Conservation (phyloP, 768 basidiomycete genomes). For the Leccinum variicolor region DNA sequence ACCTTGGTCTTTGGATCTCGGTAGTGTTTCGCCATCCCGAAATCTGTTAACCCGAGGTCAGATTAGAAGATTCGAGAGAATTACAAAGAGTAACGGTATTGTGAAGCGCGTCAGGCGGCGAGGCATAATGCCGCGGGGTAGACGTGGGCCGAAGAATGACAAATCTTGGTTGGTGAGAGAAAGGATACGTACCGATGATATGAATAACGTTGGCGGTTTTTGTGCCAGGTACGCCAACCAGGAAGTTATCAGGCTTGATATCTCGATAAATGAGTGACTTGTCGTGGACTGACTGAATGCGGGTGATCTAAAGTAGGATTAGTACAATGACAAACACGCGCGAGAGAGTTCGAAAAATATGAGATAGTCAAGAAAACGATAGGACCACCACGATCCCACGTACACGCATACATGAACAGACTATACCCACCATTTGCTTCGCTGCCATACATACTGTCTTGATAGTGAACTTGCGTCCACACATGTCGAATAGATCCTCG, state of each 20-base stretch:
- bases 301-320: slow-evolving; percentile 66
- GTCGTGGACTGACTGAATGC: slow-evolving; percentile 96
- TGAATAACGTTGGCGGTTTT: slow-evolving; percentile 87
- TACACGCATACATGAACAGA: slow-evolving; percentile 3
- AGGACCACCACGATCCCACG: not conserved
- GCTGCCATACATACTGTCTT: slow-evolving; percentile 99
- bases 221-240: slow-evolving; percentile 90
- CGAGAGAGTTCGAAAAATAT: slow-evolving; percentile 1
- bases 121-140: slow-evolving; percentile 1
- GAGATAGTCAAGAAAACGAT: slow-evolving; percentile 1
- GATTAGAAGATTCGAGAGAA: slow-evolving; percentile 4
- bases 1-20: slow-evolving; percentile 96
- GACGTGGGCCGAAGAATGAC: slow-evolving; percentile 3
- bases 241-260: slow-evolving; percentile 99
- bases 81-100: not conserved
- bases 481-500: slow-evolving; percentile 99
- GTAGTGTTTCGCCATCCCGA: slow-evolving; percentile 99
- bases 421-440: slow-evolving; percentile 86
- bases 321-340: not conserved
- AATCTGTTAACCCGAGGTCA: slow-evolving; percentile 52
- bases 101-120: not conserved
- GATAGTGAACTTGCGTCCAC: slow-evolving; percentile 93
- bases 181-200: slow-evolving; percentile 67
- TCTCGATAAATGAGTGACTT: slow-evolving; percentile 98
- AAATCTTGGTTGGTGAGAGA: slow-evolving; percentile 4